Percentiles rank a stretch among this genome's conserved stretches.
Conservation (phyloP, 768 basidiomycete genomes). For the Naganishia onofrii region DNA sequence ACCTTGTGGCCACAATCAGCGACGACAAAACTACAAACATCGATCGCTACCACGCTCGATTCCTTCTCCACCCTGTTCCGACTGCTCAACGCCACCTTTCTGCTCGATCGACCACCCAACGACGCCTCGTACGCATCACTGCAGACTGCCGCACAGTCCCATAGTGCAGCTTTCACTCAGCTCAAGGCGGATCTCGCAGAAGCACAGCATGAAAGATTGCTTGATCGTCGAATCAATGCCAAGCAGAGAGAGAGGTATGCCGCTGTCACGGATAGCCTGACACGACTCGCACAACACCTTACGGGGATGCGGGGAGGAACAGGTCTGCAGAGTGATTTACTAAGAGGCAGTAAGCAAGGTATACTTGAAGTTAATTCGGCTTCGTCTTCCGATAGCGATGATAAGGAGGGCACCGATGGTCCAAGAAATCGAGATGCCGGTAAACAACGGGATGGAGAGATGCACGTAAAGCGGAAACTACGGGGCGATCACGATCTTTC, state of each 20-base stretch:
- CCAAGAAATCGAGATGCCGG: neutral
- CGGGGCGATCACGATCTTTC: constrained; percentile 16
- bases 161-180: constrained; percentile 83
- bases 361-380: constrained; percentile 25
- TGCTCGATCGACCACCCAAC: constrained; percentile 60
- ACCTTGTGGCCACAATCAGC: constrained; percentile 81
- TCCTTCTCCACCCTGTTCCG: constrained; percentile 83
- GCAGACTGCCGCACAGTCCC: constrained; percentile 74
- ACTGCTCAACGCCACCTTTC: constrained; percentile 77
- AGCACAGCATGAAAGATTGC: constrained; percentile 77
- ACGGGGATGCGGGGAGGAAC: constrained; percentile 83
- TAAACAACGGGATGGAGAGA: neutral
- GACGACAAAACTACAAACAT: constrained; percentile 68
- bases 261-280: constrained; percentile 80
- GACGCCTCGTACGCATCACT: constrained; percentile 52
- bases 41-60: constrained; percentile 76
- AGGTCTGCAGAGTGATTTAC: constrained; percentile 75
- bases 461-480: constrained; percentile 41
- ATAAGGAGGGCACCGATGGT: neutral
- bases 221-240: constrained; percentile 52
- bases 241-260: constrained; percentile 66
- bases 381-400: constrained; percentile 13
- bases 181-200: constrained; percentile 82
- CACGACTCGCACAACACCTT: constrained; percentile 86
- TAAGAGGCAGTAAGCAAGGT: constrained; percentile 57